Evolutionary conservation across 768 basidiomycete species (phyloP).

Genomic region (Suillus americanus): DNA sequence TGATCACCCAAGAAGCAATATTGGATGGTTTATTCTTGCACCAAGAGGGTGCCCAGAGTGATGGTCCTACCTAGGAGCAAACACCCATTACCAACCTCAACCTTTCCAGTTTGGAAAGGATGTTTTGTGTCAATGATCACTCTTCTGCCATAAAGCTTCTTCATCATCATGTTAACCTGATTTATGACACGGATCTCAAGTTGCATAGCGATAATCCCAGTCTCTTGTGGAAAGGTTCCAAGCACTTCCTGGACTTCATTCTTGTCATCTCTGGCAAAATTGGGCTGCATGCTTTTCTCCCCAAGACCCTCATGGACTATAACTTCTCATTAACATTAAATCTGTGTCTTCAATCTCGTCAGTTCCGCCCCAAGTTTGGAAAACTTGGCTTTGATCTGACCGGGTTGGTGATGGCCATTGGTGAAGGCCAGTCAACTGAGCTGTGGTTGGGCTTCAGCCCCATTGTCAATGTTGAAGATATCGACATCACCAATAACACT

Average conservation of each 20-base stretch:
- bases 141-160: not conserved
- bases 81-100: accelerated
- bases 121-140: not conserved
- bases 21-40: not conserved
- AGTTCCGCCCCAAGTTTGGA: not conserved
- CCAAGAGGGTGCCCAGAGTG: not conserved
- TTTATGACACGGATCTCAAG: not conserved
- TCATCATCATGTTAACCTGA: not conserved
- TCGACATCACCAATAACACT: not conserved
- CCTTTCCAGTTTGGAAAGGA: not conserved
- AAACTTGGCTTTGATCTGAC: slow-evolving; percentile 1
- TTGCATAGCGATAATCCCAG: not conserved
- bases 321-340: not conserved
- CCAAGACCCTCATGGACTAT: not conserved
- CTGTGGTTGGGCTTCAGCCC: not conserved
- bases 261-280: accelerated
- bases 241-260: not conserved
- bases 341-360: not conserved
- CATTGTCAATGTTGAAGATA: not conserved
- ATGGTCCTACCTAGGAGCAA: not conserved
- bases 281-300: not conserved
- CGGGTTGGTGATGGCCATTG: not conserved
- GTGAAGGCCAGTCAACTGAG: not conserved
- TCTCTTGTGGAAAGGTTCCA: not conserved
- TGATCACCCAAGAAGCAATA: not conserved